Conservation (phyloP, 2,329 filamentous ascomycete species). For the Fusarium haematococcum region DNA sequence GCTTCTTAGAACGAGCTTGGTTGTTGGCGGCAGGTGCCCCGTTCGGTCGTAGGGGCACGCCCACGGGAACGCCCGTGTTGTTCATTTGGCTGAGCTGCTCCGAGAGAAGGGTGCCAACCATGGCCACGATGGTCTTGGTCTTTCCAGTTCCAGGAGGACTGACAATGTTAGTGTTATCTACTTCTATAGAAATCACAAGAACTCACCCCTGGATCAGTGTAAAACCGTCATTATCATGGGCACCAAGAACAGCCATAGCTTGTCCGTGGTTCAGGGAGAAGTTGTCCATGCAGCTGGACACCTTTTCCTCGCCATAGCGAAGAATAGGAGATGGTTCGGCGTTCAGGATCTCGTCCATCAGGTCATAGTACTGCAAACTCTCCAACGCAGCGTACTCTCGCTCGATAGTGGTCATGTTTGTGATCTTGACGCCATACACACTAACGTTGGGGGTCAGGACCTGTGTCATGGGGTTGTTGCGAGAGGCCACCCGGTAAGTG, state of each 20-base stretch:
- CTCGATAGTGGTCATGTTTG: constrained; percentile 93
- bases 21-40: constrained; percentile 34
- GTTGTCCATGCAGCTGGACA: constrained; percentile 76
- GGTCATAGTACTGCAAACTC: constrained; percentile 93
- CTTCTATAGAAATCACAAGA: background rate
- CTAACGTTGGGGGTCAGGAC: constrained; percentile 76
- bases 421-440: constrained; percentile 83
- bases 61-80: constrained; percentile 48
- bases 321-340: constrained; percentile 92
- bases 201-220: constrained; percentile 89
- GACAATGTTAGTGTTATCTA: constrained; percentile 46
- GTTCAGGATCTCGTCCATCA: constrained; percentile 90
- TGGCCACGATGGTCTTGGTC: constrained; percentile 97
- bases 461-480: constrained; percentile 69
- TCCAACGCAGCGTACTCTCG: constrained; percentile 93
- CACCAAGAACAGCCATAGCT: constrained; percentile 90
- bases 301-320: constrained; percentile 79
- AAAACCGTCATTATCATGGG: constrained; percentile 95
- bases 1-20: constrained; percentile 73
- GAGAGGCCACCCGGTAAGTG: constrained; percentile 83
- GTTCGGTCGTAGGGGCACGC: constrained; percentile 46
- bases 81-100: constrained; percentile 52
- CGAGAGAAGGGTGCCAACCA: constrained; percentile 83
- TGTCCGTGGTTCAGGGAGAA: constrained; percentile 91
- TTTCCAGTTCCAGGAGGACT: constrained; percentile 96